Evolutionary conservation across 306 rosid species (phyloP), one percentile per base, ranked within the genome.

Genomic region (Oemleria cerasiformis): DNA sequence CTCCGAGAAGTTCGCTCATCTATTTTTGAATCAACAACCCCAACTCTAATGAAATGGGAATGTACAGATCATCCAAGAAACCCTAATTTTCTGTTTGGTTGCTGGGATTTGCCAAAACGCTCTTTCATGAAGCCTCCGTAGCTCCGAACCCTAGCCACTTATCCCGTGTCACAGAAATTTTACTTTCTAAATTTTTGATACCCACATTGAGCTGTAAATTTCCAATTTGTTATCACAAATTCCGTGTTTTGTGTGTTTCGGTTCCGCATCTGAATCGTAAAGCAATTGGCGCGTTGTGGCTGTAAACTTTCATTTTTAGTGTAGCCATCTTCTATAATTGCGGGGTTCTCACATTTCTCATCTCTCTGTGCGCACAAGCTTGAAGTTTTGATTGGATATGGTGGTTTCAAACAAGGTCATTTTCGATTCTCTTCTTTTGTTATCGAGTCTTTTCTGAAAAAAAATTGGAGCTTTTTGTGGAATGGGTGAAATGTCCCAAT

Each of bases 81-180:
- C 87, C 83, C 87, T 84, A 75, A 20, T 43, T 63, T 71, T 60
- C 62, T 36, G 63, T 69, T 74, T 70, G 74, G 49, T 54, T 72
- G 60, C 55, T 56, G 34, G 67, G 68, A 70, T 77, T 80, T 44
- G 57, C 38, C 58, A 50, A 71, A 58, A 54, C 68, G 75, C 73
- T 72, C 58, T 23, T 83, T 59, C 60, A 80, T 79, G 92, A 83
- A 84, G 77, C 92, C 81, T 67, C 90, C 72, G 66, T 79, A 62
- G 84, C 75, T 56, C 70, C 47, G 64, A 86, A 82, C 88, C 92
- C 89, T 85, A 82, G 66, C 47, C 61, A 51, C 17, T 57, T 44
- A 20, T 47, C 71, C 55, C 47, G 3, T 14, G 40, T 41, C 40
- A 15, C 14, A 65, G 10, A 23, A 5, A 16, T 61, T 61, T 2